These are phyloP conservation scores for Apiospora pterosperma DNA, from an alignment of 2,329 filamentous ascomycete genomes.

Conservation along the genomic window DNA sequence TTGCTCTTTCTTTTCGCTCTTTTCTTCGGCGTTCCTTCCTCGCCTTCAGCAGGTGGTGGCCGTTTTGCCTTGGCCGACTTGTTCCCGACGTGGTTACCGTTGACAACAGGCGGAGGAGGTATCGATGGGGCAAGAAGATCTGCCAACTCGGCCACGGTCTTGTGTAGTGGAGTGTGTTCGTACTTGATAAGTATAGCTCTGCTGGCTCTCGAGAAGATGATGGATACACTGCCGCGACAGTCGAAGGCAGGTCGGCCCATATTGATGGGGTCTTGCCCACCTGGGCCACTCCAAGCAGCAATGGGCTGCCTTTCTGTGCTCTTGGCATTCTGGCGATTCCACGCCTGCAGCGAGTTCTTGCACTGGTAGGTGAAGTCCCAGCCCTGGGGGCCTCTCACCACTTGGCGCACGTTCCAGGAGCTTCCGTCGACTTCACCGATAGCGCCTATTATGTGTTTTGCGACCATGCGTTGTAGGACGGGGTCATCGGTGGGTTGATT, in stretches of 20 bases:
- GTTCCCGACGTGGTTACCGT: constrained; percentile 15
- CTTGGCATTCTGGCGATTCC: constrained; percentile 46
- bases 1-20: constrained; percentile 22
- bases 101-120: constrained; percentile 32
- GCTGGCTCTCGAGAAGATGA: constrained; percentile 46
- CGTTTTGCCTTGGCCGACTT: constrained; percentile 19
- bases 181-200: constrained; percentile 51
- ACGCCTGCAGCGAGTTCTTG: constrained; percentile 48
- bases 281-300: constrained; percentile 46
- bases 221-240: constrained; percentile 48
- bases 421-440: constrained; percentile 45
- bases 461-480: constrained; percentile 44
- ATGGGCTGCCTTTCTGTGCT: constrained; percentile 36
- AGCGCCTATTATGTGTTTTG: constrained; percentile 43
- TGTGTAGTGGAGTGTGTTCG: constrained; percentile 55
- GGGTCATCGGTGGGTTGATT: constrained; percentile 49
- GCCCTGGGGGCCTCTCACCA: constrained; percentile 42
- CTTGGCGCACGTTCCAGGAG: constrained; percentile 43
- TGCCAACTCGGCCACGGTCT: constrained; percentile 48
- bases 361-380: constrained; percentile 55
- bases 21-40: constrained; percentile 22
- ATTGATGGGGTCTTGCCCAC: constrained; percentile 40
- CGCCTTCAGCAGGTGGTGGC: constrained; percentile 21
- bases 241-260: constrained; percentile 55
- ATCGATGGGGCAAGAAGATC: constrained; percentile 40